A percentile compares a stretch with the other conserved stretches of the same genome.
Conservation (phyloP, 192 early-diverging fungal genomes). For the Entomortierella lignicola region DNA sequence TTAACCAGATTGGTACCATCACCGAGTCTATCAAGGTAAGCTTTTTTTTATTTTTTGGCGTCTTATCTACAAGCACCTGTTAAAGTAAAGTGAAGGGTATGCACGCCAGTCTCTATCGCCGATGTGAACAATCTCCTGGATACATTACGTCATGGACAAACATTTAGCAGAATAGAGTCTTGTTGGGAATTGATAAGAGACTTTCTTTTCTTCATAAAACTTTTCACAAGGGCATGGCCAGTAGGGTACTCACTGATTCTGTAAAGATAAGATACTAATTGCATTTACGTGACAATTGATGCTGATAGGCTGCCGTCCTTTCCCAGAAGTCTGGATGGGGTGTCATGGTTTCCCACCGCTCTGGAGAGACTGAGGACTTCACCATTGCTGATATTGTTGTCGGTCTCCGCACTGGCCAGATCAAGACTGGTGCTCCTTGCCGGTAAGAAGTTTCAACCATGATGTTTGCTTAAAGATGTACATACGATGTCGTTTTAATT, state of each 20-base stretch:
- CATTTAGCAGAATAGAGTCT: not conserved
- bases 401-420: slow-evolving; percentile 94
- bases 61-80: too few relatives aligned
- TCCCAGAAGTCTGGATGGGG: slow-evolving; percentile 95
- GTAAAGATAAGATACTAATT: not conserved
- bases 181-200: too few relatives aligned
- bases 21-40: not conserved
- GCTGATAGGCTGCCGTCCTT: slow-evolving; percentile 69
- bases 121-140: too few relatives aligned
- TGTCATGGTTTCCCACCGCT: slow-evolving; percentile 99
- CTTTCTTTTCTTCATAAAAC: too few relatives aligned
- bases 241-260: not conserved
- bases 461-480: not conserved
- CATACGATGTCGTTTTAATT: too few relatives aligned
- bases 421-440: slow-evolving; percentile 99
- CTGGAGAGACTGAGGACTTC: slow-evolving; percentile 98
- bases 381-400: slow-evolving; percentile 96
- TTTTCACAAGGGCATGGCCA: too few relatives aligned
- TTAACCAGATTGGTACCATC: not conserved
- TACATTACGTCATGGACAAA: too few relatives aligned
- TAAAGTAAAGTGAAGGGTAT: too few relatives aligned
- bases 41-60: too few relatives aligned
- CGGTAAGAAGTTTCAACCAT: slow-evolving; percentile 48
- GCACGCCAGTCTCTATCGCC: too few relatives aligned
- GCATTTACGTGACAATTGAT: not conserved